Base-by-base conservation (phyloP, 1,139 yeast genomes). In the Casaregolazyma suthepensis region DNA sequence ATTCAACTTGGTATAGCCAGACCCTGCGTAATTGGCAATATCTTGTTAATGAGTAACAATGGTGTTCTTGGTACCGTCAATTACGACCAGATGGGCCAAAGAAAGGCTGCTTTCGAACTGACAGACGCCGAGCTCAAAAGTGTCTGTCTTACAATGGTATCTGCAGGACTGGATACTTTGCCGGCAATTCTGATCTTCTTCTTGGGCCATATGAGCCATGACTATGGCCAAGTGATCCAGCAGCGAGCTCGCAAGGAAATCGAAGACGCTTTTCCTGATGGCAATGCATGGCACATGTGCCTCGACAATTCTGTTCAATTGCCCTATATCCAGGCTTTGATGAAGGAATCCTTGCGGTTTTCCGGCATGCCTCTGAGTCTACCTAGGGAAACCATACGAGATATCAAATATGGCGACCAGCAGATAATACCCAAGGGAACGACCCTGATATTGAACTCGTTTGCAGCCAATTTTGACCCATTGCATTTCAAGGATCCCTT, bases 151-250 rank as follows among this genome's bases (percentile, higher is more conserved):
- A 83, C 93, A 0, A 81, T 85, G 84, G 83, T 86, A 0, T 83
- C 90, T 60, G 93, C 93, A 3, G 94, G 94, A 0, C 69, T 86
- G 37, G 93, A 86, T 63, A 86, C 87, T 56, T 80, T 85, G 0
- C 85, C 91, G 0, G 72, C 85, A 31, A 84, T 80, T 52, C 70
- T 85, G 54, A 78, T 79, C 58, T 81, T 82, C 59, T 74, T 84
- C 13, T 63, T 85, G 57, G 88, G 88, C 0, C 85, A 82, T 50
- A 69, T 86, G 52, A 76, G 85, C 1, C 79, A 76, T 37, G 75
- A 79, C 1, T 62, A 68, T 51, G 85, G 85, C 1, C 67, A 69
- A 3, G 57, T 54, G 0, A 63, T 80, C 18, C 88, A 83, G 61
- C 64, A 70, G 10, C 62, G 59, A 44, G 81, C 80, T 0, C 68